Evolutionary conservation across 495 filamentous ascomycete genomes (phyloP).

Genomic region (Mytilinidion resinicola): DNA sequence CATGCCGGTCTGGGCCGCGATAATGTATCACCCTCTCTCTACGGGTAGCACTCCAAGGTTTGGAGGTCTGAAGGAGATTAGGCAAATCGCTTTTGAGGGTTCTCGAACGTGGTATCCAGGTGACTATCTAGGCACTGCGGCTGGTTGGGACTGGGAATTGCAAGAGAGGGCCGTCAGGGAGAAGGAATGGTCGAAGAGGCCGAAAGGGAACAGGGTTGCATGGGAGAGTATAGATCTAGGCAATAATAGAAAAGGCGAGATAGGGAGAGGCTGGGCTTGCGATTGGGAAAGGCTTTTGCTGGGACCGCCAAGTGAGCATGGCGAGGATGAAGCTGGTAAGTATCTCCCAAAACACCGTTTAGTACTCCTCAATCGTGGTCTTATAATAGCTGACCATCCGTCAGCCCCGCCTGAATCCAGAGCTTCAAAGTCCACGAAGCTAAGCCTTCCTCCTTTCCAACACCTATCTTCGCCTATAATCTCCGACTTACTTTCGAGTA

Average conservation of each 20-base stretch:
- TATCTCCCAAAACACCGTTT: too few relatives aligned
- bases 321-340: too few relatives aligned
- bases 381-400: too few relatives aligned
- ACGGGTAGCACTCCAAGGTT: constrained; percentile 73
- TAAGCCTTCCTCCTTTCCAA: constrained; percentile 1
- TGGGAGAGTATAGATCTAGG: constrained; percentile 74
- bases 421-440: too few relatives aligned
- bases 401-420: too few relatives aligned
- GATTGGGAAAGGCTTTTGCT: constrained; percentile 59
- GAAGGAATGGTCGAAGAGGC: constrained; percentile 67
- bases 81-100: constrained; percentile 80
- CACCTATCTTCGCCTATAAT: constrained; percentile 4
- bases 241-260: constrained; percentile 68
- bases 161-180: constrained; percentile 56
- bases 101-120: constrained; percentile 77
- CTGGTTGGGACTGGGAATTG: constrained; percentile 71
- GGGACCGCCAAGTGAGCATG: too few relatives aligned
- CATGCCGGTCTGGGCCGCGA: constrained; percentile 71
- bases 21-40: constrained; percentile 81
- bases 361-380: too few relatives aligned
- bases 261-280: constrained; percentile 79
- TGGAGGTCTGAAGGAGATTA: constrained; percentile 71
- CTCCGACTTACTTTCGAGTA: neutral
- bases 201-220: constrained; percentile 72
- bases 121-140: constrained; percentile 76